These are phyloP conservation scores for Botryotinia globosa DNA, from an alignment of 2,329 filamentous ascomycete species.

Conservation along the genomic window DNA sequence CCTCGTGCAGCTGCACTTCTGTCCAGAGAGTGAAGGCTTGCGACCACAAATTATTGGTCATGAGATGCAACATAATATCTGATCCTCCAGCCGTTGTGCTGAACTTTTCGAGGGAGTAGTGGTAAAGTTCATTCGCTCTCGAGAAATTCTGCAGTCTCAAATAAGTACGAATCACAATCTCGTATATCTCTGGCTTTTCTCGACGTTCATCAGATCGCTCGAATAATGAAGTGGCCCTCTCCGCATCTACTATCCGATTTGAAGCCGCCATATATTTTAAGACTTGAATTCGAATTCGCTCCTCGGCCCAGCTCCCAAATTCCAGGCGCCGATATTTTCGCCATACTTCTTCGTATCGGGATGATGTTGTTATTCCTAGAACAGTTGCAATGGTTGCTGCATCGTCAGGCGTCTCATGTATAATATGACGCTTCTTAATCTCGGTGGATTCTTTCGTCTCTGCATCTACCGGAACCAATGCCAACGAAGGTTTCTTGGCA, in stretches of 20 bases:
- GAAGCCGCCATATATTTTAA: conserved; percentile 44
- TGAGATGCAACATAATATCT: conserved; percentile 31
- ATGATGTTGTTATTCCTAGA: conserved; percentile 25
- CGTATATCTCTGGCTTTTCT: conserved; percentile 45
- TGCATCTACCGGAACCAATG: conserved; percentile 2
- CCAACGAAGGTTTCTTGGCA: conserved; percentile 25
- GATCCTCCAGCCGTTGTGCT: conserved; percentile 28
- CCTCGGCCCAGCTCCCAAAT: conserved; percentile 25
- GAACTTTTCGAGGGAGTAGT: conserved; percentile 24
- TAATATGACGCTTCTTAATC: background rate
- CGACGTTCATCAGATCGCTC: conserved; percentile 33
- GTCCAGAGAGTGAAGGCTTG: conserved; percentile 31
- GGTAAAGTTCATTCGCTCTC: conserved; percentile 37
- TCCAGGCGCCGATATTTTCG: conserved; percentile 38
- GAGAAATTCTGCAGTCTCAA: conserved; percentile 42
- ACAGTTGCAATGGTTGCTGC: conserved; percentile 15
- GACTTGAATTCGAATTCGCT: conserved; percentile 29
- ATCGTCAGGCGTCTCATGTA: background rate
- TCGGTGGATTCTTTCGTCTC: background rate
- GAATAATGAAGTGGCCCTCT: conserved; percentile 47
- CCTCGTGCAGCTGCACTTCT: conserved; percentile 21
- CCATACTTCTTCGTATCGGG: conserved; percentile 43
- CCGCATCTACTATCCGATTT: conserved; percentile 40
- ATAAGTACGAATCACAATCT: conserved; percentile 44
- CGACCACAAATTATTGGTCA: conserved; percentile 30